Base-by-base conservation (phyloP, 495 filamentous ascomycete species). In the Lasiosphaeria ovina region DNA sequence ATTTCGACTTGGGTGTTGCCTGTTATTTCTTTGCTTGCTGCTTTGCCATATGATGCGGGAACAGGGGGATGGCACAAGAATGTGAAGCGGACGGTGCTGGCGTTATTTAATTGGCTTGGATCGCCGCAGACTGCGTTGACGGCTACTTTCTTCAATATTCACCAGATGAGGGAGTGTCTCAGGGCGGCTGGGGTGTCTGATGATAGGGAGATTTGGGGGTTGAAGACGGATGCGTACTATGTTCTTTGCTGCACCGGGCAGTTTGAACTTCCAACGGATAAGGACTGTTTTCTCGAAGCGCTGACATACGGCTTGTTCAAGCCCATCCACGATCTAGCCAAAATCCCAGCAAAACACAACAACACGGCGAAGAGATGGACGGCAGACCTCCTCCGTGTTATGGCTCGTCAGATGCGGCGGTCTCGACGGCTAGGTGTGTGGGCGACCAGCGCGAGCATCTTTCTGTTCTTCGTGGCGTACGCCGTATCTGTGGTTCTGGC, bases 401-500 rank as follows among this genome's bases (percentile, higher is more conserved):
- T 66, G 47, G 64, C 64, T 0, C 49, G 45, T 10, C 59, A 62
- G 32, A 17, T 64, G 24, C 49, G 58, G 3, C 58, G 51, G 61
- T 45, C 42, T 24, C 57, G 64, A 6, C 54, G 64, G 14, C 61
- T 50, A 1, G 64, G 58, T 5, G 55, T 64, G 7, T 61, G 38
- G 11, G 47, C 62, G 38, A 12, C 57, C 3, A 11, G 38, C 14
- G 17, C 38, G 4, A 64, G 49, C 47, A 44, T 67, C 16, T 48
- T 61, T 4, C 7, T 61, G 42, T 74, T 74, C 42, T 51, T 66
- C 24, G 50, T 72, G 44, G 63, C 73, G 12, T 67, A 78, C 33
- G 70, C 61, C 24, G 69, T 82, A 17, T 78, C 77, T 1, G 75
- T 82, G n/a, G 67, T 75, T n/a, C 33, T 64, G 52, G 73, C 79